These are phyloP conservation scores for Pluteus cervinus DNA, from an alignment of 768 basidiomycete genomes.

Conservation along the genomic window DNA sequence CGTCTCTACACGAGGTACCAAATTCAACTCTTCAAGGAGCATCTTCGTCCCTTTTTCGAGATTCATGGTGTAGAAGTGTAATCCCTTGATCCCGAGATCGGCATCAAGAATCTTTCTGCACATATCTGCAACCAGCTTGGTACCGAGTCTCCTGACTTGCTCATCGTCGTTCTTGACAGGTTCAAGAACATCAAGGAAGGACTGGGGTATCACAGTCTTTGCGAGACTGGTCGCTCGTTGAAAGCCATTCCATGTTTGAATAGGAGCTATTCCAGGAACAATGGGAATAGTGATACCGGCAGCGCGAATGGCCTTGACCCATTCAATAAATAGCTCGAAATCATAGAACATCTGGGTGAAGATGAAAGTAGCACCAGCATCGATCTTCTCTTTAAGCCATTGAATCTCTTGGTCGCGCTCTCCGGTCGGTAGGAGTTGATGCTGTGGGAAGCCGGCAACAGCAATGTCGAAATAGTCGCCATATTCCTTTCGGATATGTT, in stretches of 20 bases:
- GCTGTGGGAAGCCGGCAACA: constrained; percentile 89
- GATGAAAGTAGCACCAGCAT: constrained; percentile 87
- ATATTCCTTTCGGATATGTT: constrained; percentile 75
- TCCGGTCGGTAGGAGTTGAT: constrained; percentile 64
- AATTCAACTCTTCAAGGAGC: constrained; percentile 86
- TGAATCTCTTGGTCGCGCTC: constrained; percentile 74
- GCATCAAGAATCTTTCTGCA: constrained; percentile 80
- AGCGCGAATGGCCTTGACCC: constrained; percentile 79
- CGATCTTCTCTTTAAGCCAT: constrained; percentile 87
- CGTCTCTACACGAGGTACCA: constrained; percentile 84
- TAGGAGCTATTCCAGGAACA: constrained; percentile 91
- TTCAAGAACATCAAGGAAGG: constrained; percentile 69
- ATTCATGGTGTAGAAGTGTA: constrained; percentile 98
- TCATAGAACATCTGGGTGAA: constrained; percentile 99
- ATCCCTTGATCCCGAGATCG: constrained; percentile 76
- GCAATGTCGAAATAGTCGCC: constrained; percentile 95
- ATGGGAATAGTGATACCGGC: constrained; percentile 88
- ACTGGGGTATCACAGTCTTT: constrained; percentile 72
- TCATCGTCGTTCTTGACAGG: constrained; percentile 91
- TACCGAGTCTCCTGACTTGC: constrained; percentile 87
- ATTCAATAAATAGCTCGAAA: constrained; percentile 81
- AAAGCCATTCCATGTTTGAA: constrained; percentile 97
- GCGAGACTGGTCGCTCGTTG: constrained; percentile 74
- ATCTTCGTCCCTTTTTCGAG: constrained; percentile 93
- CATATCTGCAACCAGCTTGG: constrained; percentile 92